Evolutionary conservation across 371 early-diverging fungal species (phyloP).

Genomic region (Thermomucor indicae-seudaticae): DNA sequence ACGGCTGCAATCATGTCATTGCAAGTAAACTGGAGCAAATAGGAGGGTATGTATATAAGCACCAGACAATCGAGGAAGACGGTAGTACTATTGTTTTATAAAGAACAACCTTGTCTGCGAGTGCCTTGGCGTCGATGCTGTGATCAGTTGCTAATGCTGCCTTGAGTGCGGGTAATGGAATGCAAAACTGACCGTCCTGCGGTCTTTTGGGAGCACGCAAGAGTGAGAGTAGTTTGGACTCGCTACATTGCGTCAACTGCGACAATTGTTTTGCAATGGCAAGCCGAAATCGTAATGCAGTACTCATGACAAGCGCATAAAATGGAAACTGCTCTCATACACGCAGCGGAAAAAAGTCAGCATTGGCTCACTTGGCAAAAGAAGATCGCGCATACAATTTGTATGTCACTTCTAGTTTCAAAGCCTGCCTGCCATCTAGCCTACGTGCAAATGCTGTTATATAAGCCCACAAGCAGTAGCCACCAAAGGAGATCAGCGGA

Average conservation of each 20-base stretch:
- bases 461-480: too few species aligned
- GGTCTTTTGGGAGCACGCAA: slow-evolving; percentile 18
- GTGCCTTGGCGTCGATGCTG: slow-evolving; percentile 39
- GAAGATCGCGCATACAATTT: too few species aligned
- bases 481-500: too few species aligned
- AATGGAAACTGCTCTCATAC: not conserved
- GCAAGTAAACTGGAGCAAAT: slow-evolving; percentile 39
- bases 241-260: slow-evolving; percentile 8
- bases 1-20: too few species aligned
- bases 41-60: slow-evolving; percentile 17
- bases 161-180: slow-evolving; percentile 27
- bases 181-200: slow-evolving; percentile 19
- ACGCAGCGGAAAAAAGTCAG: not conserved
- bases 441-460: too few species aligned
- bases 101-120: slow-evolving; percentile 43
- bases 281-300: slow-evolving; percentile 31
- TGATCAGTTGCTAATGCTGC: not conserved
- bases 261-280: slow-evolving; percentile 43
- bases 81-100: not conserved
- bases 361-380: not conserved
- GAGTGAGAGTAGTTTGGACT: slow-evolving; percentile 5
- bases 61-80: not conserved
- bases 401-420: too few species aligned
- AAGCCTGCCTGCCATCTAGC: too few species aligned
- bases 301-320: slow-evolving; percentile 6